These are phyloP conservation scores for Stagonosporopsis rhizophila DNA, from an alignment of 2,329 filamentous ascomycete species.

Conservation along the genomic window DNA sequence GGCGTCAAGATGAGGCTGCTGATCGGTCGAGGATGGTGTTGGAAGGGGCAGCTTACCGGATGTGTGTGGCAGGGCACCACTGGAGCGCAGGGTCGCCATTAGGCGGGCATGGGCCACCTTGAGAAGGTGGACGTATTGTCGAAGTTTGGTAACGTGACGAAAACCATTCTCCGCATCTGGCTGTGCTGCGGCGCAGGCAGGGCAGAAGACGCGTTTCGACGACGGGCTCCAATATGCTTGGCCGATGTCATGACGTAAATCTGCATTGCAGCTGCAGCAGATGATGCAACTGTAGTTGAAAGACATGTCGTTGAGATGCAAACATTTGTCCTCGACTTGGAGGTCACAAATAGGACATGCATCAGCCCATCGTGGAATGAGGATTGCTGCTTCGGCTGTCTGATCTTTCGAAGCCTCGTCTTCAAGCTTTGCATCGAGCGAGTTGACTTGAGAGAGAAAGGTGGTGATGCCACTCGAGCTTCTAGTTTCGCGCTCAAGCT, in stretches of 20 bases:
- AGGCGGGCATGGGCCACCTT: conserved; percentile 89
- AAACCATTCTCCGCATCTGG: conserved; percentile 69
- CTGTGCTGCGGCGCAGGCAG: conserved; percentile 66
- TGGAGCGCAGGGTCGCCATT: conserved; percentile 83
- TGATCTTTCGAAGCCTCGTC: conserved; percentile 50
- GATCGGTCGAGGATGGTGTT: conserved; percentile 23
- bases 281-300: conserved; percentile 84
- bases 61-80: conserved; percentile 78
- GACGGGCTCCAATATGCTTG: conserved; percentile 74
- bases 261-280: conserved; percentile 73
- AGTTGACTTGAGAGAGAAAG: conserved; percentile 83
- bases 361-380: conserved; percentile 64
- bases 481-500: conserved; percentile 83
- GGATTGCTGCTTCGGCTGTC: conserved; percentile 50
- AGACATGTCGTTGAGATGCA: conserved; percentile 74
- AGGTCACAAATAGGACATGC: conserved; percentile 82
- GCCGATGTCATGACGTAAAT: conserved; percentile 72
- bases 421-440: conserved; percentile 68
- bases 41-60: conserved; percentile 58
- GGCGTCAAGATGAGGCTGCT: conserved; percentile 43
- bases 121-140: conserved; percentile 93
- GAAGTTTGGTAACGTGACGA: conserved; percentile 79
- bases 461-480: conserved; percentile 77
- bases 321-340: conserved; percentile 94
- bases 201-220: conserved; percentile 75